Percentiles rank a stretch among this genome's conserved stretches.
Conservation (phyloP, 2,329 filamentous ascomycete species). For the Fusarium acutatum region DNA sequence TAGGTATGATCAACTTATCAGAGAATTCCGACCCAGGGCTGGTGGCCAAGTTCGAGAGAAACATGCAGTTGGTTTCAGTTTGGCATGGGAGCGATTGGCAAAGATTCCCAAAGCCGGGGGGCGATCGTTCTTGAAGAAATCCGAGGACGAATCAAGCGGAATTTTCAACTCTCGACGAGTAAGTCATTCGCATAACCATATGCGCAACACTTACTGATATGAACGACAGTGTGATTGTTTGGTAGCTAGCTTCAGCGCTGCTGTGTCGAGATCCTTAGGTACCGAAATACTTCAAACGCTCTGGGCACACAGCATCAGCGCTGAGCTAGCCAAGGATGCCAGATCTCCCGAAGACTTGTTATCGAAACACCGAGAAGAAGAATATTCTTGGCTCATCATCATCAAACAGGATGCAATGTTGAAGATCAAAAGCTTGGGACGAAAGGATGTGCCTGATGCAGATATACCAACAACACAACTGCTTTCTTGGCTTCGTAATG, state of each 20-base stretch:
- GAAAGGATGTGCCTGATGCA: conserved; percentile 77
- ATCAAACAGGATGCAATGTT: conserved; percentile 81
- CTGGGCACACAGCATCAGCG: conserved; percentile 85
- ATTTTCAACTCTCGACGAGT: conserved; percentile 72
- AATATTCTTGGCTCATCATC: conserved; percentile 87
- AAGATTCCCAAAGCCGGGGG: conserved; percentile 66
- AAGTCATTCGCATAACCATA: conserved; percentile 45
- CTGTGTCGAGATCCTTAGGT: conserved; percentile 77
- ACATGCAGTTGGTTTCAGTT: conserved; percentile 90
- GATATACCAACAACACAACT: conserved; percentile 80
- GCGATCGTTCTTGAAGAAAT: conserved; percentile 73
- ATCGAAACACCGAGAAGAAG: conserved; percentile 77
- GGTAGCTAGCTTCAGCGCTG: conserved; percentile 85
- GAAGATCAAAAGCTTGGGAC: conserved; percentile 80
- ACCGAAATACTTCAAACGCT: conserved; percentile 80
- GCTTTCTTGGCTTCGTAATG: conserved; percentile 79
- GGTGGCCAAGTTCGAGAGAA: conserved; percentile 69
- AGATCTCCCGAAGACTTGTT: conserved; percentile 82
- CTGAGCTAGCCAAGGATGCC: conserved; percentile 84
- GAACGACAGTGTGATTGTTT: conserved; percentile 79
- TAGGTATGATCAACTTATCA: conserved; percentile 89
- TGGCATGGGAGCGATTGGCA: conserved; percentile 86
- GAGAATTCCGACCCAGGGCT: conserved; percentile 79
- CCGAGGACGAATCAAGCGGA: conserved; percentile 66
- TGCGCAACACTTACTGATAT: background rate